These are phyloP conservation scores for Schizothecium vesticola DNA, from an alignment of 495 filamentous ascomycete genomes.

Conservation along the genomic window DNA sequence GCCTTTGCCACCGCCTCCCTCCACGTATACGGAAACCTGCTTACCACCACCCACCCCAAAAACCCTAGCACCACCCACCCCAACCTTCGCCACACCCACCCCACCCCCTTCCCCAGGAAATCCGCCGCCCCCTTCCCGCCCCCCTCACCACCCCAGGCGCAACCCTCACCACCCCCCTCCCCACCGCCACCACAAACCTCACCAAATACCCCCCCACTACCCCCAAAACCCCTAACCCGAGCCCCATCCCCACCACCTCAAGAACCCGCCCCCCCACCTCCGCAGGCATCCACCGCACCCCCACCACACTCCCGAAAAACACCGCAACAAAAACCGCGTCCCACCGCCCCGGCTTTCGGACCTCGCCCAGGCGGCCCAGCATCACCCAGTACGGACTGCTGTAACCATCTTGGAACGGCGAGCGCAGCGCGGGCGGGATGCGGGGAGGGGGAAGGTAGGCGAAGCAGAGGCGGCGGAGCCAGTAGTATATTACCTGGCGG, in stretches of 20 bases:
- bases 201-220: background rate
- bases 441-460: background rate
- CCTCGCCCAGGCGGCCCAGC: background rate
- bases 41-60: background rate
- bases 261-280: background rate
- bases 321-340: background rate
- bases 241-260: background rate
- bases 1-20: background rate
- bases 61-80: background rate
- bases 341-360: background rate
- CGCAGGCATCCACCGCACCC: background rate
- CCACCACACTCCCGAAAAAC: background rate
- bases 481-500: background rate
- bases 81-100: background rate
- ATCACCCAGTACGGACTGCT: background rate
- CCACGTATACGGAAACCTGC: background rate
- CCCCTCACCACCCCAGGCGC: background rate
- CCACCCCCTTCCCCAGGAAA: no score
- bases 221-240: background rate
- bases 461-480: background rate
- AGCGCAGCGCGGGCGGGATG: background rate
- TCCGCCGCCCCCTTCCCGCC: background rate
- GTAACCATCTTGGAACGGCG: background rate
- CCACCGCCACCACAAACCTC: background rate
- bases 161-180: background rate